Conservation (phyloP, 495 filamentous ascomycete genomes). For the Aspergillus nanangensis region DNA sequence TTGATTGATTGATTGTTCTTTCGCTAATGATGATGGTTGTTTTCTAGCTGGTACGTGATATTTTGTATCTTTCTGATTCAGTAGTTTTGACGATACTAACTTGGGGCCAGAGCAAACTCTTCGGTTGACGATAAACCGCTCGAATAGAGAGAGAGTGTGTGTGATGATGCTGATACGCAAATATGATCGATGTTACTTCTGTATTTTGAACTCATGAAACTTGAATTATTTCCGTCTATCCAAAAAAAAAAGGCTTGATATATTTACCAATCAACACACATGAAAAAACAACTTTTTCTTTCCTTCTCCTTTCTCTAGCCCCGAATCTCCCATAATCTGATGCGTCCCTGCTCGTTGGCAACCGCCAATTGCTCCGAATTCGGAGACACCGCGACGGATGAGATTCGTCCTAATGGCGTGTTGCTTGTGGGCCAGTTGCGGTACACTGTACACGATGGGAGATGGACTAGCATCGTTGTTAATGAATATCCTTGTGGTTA, state of each 20-base stretch:
- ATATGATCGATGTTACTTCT: too few relatives aligned
- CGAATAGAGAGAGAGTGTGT: too few relatives aligned
- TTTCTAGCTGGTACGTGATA: not conserved
- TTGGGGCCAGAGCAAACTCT: not conserved
- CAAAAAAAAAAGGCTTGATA: too few relatives aligned
- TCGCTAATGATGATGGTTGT: too few relatives aligned
- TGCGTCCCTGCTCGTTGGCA: constrained; percentile 79
- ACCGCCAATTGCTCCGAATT: constrained; percentile 70
- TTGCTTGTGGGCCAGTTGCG: constrained; percentile 91
- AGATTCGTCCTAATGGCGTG: constrained; percentile 85
- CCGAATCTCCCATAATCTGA: constrained; percentile 82
- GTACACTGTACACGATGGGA: constrained; percentile 90
- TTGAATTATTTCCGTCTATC: too few relatives aligned
- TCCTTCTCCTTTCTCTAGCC: constrained; percentile 22
- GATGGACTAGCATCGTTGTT: constrained; percentile 56
- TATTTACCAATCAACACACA: not conserved
- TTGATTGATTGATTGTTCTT: constrained; percentile 1
- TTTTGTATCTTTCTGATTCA: not conserved
- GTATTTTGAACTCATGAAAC: too few relatives aligned
- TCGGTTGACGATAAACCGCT: too few relatives aligned
- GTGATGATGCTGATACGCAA: too few relatives aligned
- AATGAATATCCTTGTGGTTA: constrained; percentile 6
- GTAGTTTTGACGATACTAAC: too few relatives aligned
- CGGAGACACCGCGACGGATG: constrained; percentile 71
- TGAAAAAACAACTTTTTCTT: too few relatives aligned